phyloP scores from a whole-genome alignment of 2,329 filamentous ascomycete species.

The Fusarium illudens region DNA sequence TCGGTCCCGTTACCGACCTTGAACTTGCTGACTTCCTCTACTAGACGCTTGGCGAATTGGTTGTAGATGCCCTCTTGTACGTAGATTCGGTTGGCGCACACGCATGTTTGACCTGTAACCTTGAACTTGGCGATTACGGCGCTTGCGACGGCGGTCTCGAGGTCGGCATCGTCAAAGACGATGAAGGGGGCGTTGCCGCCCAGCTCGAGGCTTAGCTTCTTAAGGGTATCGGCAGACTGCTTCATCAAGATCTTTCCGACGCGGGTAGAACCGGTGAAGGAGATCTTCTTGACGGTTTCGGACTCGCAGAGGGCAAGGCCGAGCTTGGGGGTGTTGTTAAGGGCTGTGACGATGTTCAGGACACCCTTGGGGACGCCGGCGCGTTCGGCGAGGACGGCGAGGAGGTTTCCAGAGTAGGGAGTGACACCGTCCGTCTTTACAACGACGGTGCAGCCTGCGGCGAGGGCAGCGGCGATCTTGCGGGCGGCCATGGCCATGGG shows the following conservation, averaged over 20 bases:
- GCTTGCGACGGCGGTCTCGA: slow-evolving; percentile 71
- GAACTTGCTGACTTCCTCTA: slow-evolving; percentile 73
- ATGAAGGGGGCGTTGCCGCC: slow-evolving; percentile 80
- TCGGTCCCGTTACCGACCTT: slow-evolving; percentile 70
- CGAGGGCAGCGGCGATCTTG: slow-evolving; percentile 61
- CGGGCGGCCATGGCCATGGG: slow-evolving; percentile 59
- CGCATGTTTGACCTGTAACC: slow-evolving; percentile 89
- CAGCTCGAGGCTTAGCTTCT: slow-evolving; percentile 71
- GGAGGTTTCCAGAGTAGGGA: slow-evolving; percentile 82
- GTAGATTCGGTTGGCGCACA: slow-evolving; percentile 81
- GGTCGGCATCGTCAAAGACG: slow-evolving; percentile 79
- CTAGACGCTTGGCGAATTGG: slow-evolving; percentile 69
- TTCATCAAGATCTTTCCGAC: slow-evolving; percentile 69
- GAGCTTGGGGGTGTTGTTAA: slow-evolving; percentile 72
- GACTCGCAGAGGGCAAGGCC: slow-evolving; percentile 71
- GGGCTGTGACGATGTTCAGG: slow-evolving; percentile 68
- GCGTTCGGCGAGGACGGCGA: slow-evolving; percentile 81
- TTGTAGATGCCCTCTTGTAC: slow-evolving; percentile 78
- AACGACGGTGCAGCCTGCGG: slow-evolving; percentile 80
- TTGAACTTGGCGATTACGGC: slow-evolving; percentile 85
- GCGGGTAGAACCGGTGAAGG: slow-evolving; percentile 72
- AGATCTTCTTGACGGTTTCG: slow-evolving; percentile 73
- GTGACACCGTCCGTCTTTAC: slow-evolving; percentile 88
- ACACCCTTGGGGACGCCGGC: slow-evolving; percentile 63
- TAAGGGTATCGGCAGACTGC: slow-evolving; percentile 73